Evolutionary conservation across 441 rosid genomes (phyloP), one percentile per base, ranked within the genome.

Genomic region (Adansonia grandidieri): DNA sequence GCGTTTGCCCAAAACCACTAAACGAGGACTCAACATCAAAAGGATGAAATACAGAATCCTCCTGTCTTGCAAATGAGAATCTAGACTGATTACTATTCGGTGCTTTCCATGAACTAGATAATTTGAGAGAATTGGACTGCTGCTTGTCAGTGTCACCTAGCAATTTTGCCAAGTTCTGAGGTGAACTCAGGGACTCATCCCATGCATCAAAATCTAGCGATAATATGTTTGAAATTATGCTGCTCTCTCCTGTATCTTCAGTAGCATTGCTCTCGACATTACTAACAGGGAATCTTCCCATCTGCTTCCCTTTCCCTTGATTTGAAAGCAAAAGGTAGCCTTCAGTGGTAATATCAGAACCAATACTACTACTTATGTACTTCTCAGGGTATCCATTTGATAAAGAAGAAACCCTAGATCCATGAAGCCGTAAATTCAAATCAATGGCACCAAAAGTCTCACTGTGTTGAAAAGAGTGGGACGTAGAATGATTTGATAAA

Each of bases 11-110:
- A 53, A 78, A 82, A 54, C 71, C 81, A 81, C 75, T 82, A 77
- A 73, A 82, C 40, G 88, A 74, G 19, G 82, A 80, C 75, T 85
- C 89, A 42, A 76, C 56, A 57, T 83, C 89, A 75, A 79, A 77
- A 73, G 82, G 76, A 73, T 87, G 93, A 78, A 83, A 85, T 73
- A 77, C 80, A 9, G 90, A 74, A 68, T 88, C 95, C 66, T 91
- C 98, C 66, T 91, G 93, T 82, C 96, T 89, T 0, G 99, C 98
- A 85, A 96, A 93, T 19, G 98, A 96, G 87, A 96, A 94, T 86
- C 96, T 92, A 66, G 99, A 94, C 86, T 96, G 99, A 80, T 76
- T 84, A 78, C 80, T 91, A 78, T 84, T 88, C 72, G 85, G 96
- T 19, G 64, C 83, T 85, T 93, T 94, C 86, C 89, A 85, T 54